A percentile compares a stretch with the other conserved stretches of the same genome.
Conservation (phyloP, 148 eudicot genomes). For the Bassia scoparia region DNA sequence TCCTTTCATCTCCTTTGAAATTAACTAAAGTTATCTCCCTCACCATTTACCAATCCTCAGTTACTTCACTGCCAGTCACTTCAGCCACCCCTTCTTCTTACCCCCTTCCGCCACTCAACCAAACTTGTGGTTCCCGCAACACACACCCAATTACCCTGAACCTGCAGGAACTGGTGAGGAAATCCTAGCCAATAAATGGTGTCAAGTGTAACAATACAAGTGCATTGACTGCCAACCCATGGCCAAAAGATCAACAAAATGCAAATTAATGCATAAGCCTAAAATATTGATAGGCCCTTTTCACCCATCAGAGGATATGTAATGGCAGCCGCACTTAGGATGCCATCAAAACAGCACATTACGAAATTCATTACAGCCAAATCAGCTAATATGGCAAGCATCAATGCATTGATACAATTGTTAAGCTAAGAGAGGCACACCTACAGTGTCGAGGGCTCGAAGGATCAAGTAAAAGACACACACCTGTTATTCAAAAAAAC, state of each 20-base stretch:
- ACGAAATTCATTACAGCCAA: neutral
- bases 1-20: too few relatives aligned
- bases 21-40: too few relatives aligned
- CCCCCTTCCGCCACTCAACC: too few relatives aligned
- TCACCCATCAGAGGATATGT: neutral
- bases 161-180: too few relatives aligned
- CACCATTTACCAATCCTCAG: too few relatives aligned
- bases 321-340: neutral
- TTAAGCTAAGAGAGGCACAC: constrained; percentile 41
- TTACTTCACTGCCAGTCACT: too few relatives aligned
- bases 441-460: constrained; percentile 98
- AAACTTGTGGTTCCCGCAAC: too few relatives aligned
- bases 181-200: too few relatives aligned
- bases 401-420: neutral
- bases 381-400: neutral
- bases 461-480: constrained; percentile 95
- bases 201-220: too few relatives aligned
- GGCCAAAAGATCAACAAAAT: neutral
- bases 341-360: neutral
- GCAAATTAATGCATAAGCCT: neutral
- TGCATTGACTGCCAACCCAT: too few relatives aligned
- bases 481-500: constrained; percentile 51
- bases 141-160: too few relatives aligned
- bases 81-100: too few relatives aligned
- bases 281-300: neutral